A percentile compares a stretch with the other conserved stretches of the same genome.
phyloP scores from a whole-genome alignment of 179 eudicot genomes.

The Sideroxylon spinosum region DNA sequence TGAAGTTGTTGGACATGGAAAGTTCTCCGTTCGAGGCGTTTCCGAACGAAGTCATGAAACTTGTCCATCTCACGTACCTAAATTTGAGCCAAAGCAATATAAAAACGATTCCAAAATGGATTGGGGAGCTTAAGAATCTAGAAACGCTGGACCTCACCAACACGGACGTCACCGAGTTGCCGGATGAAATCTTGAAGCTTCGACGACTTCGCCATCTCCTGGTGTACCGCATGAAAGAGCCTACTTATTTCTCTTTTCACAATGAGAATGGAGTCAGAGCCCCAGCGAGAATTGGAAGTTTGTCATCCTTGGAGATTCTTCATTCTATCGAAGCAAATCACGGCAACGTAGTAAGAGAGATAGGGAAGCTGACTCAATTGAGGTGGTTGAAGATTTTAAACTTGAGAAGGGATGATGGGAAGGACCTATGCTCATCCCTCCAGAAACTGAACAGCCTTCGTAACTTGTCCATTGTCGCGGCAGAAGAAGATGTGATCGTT shows the following conservation, averaged over 20 bases:
- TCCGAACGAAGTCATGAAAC: neutral
- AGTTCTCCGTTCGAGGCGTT: conserved; percentile 8
- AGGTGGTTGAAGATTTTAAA: conserved; percentile 11
- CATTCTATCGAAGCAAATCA: conserved; percentile 13
- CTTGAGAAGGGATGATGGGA: conserved; percentile 16
- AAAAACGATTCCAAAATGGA: conserved; percentile 16
- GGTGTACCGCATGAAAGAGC: conserved; percentile 3
- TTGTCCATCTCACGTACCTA: conserved; percentile 18
- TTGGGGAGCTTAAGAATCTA: conserved; percentile 18
- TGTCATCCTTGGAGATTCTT: conserved; percentile 12
- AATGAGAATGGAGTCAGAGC: neutral
- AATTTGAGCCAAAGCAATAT: conserved; percentile 17
- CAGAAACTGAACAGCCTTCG: conserved; percentile 20
- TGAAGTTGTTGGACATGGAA: conserved; percentile 21
- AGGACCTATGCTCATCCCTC: conserved; percentile 17
- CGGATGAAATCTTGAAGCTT: conserved; percentile 19
- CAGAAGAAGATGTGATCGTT: conserved; percentile 7
- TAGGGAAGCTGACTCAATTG: conserved; percentile 20
- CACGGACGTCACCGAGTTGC: conserved; percentile 13
- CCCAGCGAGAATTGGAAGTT: neutral
- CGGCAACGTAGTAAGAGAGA: neutral
- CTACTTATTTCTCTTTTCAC: neutral
- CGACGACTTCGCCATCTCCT: conserved; percentile 17
- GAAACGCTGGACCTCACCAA: conserved; percentile 19
- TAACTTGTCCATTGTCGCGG: neutral